phyloP scores from a whole-genome alignment of 345 rosid species.

The Camelina sativa region DNA sequence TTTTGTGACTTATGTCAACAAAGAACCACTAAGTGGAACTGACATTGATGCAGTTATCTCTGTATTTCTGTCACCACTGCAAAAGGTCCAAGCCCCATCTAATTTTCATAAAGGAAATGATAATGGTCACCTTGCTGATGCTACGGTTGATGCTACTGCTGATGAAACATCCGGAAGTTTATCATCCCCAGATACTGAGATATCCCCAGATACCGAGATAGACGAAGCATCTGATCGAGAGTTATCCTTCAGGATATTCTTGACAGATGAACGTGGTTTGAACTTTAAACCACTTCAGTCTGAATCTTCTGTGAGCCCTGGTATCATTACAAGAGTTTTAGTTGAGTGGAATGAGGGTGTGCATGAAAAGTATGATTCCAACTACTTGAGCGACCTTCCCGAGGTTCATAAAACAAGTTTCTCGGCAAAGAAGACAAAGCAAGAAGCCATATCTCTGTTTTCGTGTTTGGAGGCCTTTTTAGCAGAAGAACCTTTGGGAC shows the following conservation, averaged over 20 bases:
- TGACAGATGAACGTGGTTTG: conserved; percentile 58
- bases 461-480: conserved; percentile 96
- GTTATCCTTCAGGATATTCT: conserved; percentile 57
- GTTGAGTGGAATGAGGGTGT: conserved; percentile 80
- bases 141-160: conserved; percentile 17
- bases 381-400: conserved; percentile 83
- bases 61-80: conserved; percentile 71
- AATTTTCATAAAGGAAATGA: conserved; percentile 59
- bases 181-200: conserved; percentile 41
- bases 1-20: conserved; percentile 63
- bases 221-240: conserved; percentile 47
- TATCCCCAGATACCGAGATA: conserved; percentile 37
- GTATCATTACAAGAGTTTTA: conserved; percentile 54
- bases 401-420: conserved; percentile 80
- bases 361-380: conserved; percentile 66
- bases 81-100: conserved; percentile 28
- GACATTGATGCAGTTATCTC: conserved; percentile 63
- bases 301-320: conserved; percentile 59
- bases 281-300: conserved; percentile 53
- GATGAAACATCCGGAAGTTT: conserved; percentile 37
- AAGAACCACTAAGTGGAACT: conserved; percentile 63
- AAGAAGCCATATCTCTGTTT: conserved; percentile 87
- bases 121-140: conserved; percentile 50
- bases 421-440: conserved; percentile 81
- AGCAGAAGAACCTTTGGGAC: conserved; percentile 96